Evolutionary conservation across 2,329 filamentous ascomycete genomes (phyloP).

Genomic region (Fusarium heterosporum): DNA sequence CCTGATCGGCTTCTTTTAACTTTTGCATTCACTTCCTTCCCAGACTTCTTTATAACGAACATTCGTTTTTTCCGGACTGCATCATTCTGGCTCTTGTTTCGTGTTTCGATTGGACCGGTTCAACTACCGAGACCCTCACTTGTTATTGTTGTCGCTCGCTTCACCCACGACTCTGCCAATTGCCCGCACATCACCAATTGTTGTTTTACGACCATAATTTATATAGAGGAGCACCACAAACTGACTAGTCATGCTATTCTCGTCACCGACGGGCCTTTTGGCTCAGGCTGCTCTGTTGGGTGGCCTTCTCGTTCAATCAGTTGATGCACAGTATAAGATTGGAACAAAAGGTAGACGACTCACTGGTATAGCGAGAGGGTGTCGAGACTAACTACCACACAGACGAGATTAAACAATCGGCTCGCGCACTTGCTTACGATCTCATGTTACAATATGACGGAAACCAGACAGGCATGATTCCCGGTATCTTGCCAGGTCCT

Average conservation of each 20-base stretch:
- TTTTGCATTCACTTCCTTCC: constrained; percentile 14
- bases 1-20: background rate
- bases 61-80: constrained; percentile 13
- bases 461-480: constrained; percentile 63
- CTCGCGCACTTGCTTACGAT: constrained; percentile 62
- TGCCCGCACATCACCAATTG: background rate
- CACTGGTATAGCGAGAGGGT: fast-evolving
- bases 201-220: background rate
- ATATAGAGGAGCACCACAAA: constrained; percentile 4
- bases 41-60: constrained; percentile 11
- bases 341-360: constrained; percentile 47
- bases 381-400: background rate
- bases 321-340: constrained; percentile 47
- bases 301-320: constrained; percentile 30
- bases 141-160: constrained; percentile 38
- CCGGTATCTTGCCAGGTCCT: constrained; percentile 68
- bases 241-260: constrained; percentile 8
- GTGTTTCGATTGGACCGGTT: constrained; percentile 12
- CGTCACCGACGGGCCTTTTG: constrained; percentile 14
- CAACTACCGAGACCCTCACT: background rate
- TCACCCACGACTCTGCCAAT: constrained; percentile 3
- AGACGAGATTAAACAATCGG: constrained; percentile 61
- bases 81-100: background rate
- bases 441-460: constrained; percentile 64
- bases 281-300: constrained; percentile 32